Conservation (phyloP, 352 stramenopile species). For the Elongisporangium senticosum region DNA sequence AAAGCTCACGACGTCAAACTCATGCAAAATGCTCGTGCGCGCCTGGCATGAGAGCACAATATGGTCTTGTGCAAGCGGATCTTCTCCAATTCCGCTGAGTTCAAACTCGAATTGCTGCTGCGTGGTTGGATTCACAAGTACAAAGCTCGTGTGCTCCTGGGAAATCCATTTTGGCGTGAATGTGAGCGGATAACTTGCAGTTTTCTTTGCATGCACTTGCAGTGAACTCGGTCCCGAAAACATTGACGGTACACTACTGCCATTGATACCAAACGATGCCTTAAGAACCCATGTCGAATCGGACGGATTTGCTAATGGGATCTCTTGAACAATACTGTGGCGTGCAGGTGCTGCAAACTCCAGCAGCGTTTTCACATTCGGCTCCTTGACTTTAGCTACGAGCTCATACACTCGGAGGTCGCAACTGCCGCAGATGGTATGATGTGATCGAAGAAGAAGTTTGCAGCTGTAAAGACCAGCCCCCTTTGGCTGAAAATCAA, state of each 20-base stretch:
- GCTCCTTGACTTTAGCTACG: constrained; percentile 79
- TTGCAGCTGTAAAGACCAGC: constrained; percentile 70
- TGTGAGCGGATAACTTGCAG: constrained; percentile 63
- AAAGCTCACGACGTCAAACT: constrained; percentile 73
- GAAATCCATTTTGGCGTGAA: constrained; percentile 83
- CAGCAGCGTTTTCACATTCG: constrained; percentile 78
- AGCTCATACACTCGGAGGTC: constrained; percentile 85
- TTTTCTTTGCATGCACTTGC: constrained; percentile 66
- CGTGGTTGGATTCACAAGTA: constrained; percentile 73
- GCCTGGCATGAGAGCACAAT: constrained; percentile 82
- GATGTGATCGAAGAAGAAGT: constrained; percentile 51
- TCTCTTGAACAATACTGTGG: constrained; percentile 87
- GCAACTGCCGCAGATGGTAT: constrained; percentile 50
- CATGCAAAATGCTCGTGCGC: constrained; percentile 69
- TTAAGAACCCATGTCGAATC: constrained; percentile 81
- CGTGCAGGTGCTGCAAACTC: constrained; percentile 86
- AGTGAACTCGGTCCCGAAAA: constrained; percentile 73
- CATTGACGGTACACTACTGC: constrained; percentile 18
- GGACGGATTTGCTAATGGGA: constrained; percentile 87
- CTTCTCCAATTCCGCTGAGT: constrained; percentile 78
- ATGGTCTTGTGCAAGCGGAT: constrained; percentile 89
- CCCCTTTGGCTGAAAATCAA: constrained; percentile 74
- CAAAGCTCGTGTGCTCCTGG: constrained; percentile 65
- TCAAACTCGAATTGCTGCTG: constrained; percentile 89
- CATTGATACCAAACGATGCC: constrained; percentile 40